Evolutionary conservation across 2,329 filamentous ascomycete species (phyloP).

Genomic region (Cytospora schulzeri): DNA sequence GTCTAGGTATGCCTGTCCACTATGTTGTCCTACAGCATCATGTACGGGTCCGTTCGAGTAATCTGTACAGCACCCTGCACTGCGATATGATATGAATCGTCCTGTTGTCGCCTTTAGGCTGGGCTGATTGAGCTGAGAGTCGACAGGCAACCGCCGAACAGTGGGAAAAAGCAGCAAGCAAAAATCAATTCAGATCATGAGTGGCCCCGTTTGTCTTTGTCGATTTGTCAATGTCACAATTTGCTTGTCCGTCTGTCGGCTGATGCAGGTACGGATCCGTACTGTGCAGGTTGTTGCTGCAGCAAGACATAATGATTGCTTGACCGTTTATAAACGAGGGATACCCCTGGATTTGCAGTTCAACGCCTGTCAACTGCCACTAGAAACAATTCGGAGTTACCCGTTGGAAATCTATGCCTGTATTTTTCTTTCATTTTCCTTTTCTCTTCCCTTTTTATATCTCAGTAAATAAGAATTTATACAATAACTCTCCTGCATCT

Average conservation of each 20-base stretch:
- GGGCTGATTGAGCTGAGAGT: background rate
- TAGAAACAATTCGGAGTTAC: background rate
- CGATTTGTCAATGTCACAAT: conserved; percentile 18
- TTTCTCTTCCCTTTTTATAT: background rate
- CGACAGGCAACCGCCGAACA: too few species aligned
- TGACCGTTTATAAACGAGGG: background rate
- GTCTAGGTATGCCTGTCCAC: background rate
- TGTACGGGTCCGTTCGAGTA: background rate
- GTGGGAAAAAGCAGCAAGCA: background rate
- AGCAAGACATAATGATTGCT: background rate
- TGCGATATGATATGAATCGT: background rate
- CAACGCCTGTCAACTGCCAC: background rate
- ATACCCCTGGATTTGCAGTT: background rate
- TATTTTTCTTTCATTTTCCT: background rate
- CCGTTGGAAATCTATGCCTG: background rate
- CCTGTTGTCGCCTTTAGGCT: background rate
- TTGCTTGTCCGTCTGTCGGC: background rate
- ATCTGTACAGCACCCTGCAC: background rate
- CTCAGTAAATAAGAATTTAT: too few species aligned
- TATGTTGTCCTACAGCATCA: background rate
- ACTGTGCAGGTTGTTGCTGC: background rate
- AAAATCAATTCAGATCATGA: background rate
- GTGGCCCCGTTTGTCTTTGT: background rate
- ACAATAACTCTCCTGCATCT: background rate
- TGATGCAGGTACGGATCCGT: background rate